Evolutionary conservation across 345 rosid species (phyloP), one percentile per base, ranked within the genome.

Genomic region (Bruguiera gymnorhiza): DNA sequence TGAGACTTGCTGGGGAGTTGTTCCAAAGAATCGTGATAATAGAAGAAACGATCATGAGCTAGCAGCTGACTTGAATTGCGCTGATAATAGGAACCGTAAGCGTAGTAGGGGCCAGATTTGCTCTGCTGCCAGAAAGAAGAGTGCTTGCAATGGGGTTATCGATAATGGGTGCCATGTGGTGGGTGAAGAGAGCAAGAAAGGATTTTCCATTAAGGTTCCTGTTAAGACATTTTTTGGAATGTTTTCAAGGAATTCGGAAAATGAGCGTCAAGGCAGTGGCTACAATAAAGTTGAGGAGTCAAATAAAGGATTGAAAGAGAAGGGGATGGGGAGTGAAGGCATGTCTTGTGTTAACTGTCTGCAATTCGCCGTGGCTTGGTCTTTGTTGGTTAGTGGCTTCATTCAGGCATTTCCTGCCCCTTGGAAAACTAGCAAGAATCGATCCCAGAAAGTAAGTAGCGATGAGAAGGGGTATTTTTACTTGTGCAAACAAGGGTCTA

Each of bases 341-440:
- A 87, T 69, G 63, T 84, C 96, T 75, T 87, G 97, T 69, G 50
- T 74, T 0, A 87, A 86, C 60, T 91, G 97, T 77, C 83, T 87
- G 78, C 88, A 85, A 75, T 91, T 91, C 83, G 88, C 93, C 0
- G 82, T 86, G 72, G 82, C 89, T 69, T 89, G 89, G 88, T 85
- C 97, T 8, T 68, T 89, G 84, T 77, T 89, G 86, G 83, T 88
- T 31, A 85, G 83, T 79, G 86, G 88, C 63, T 83, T 91, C 68
- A 83, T 81, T 61, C 88, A 87, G 80, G 86, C 93, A 59, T 75
- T 87, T 62, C 91, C 91, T 20, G 67, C 73, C 72, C 95, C 89
- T 0, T 86, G 86, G 32, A 86, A 86, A 75, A 69, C 54, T 13
- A 75, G 74, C 46, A 89, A 86, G 80, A 87, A 81, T 67, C 71